Percentiles rank a stretch among this genome's conserved stretches.
These are phyloP conservation scores for Pyrenula massariospora DNA, from an alignment of 495 filamentous ascomycete genomes.

Conservation along the genomic window DNA sequence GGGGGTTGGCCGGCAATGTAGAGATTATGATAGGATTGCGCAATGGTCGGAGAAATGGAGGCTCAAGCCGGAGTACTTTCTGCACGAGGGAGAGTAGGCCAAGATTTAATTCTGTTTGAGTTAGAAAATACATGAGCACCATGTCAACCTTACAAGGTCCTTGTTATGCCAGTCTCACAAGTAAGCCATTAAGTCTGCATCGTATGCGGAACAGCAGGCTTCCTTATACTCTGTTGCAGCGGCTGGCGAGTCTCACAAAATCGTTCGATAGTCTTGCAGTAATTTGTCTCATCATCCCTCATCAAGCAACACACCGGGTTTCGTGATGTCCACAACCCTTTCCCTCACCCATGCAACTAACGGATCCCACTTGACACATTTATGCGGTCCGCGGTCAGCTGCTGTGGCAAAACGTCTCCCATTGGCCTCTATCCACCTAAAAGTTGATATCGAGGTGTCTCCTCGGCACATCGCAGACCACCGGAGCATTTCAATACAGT, in stretches of 20 bases:
- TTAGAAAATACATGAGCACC: too few species aligned
- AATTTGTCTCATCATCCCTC: too few species aligned
- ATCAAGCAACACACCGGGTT: neutral
- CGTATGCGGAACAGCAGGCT: too few species aligned
- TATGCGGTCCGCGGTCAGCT: slow-evolving; percentile 7
- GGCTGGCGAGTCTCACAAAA: too few species aligned
- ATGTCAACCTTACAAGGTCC: too few species aligned
- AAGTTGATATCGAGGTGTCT: slow-evolving; percentile 7
- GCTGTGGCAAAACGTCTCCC: slow-evolving; percentile 1
- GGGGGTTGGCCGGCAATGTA: neutral
- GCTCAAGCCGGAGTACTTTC: too few species aligned
- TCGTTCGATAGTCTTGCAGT: too few species aligned
- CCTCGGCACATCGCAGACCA: slow-evolving; percentile 6
- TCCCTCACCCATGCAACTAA: slow-evolving; percentile 2
- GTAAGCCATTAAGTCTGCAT: too few species aligned
- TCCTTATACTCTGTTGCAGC: too few species aligned
- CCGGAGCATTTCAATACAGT: slow-evolving; percentile 12
- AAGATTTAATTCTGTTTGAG: too few species aligned
- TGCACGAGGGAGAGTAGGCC: too few species aligned
- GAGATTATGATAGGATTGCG: neutral
- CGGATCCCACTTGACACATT: slow-evolving; percentile 8
- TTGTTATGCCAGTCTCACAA: too few species aligned
- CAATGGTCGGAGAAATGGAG: neutral
- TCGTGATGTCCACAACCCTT: neutral
- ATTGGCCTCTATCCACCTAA: slow-evolving; percentile 5